Evolutionary conservation across 2,329 filamentous ascomycete species (phyloP).

Genomic region (Elsinoe arachidis): DNA sequence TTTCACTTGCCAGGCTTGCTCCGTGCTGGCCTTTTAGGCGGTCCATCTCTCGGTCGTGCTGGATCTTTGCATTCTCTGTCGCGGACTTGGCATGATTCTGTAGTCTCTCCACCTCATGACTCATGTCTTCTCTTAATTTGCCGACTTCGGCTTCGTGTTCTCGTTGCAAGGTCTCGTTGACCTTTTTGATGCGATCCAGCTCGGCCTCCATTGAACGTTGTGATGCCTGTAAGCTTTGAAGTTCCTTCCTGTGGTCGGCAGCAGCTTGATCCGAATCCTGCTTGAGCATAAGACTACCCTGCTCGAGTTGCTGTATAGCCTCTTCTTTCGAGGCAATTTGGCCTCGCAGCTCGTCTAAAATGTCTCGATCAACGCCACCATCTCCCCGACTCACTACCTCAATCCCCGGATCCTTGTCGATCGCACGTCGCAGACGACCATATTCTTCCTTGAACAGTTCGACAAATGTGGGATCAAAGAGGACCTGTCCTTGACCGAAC

Average conservation of each 20-base stretch:
- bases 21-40: constrained; percentile 28
- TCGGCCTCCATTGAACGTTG: constrained; percentile 30
- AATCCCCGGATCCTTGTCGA: constrained; percentile 82
- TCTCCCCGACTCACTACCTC: constrained; percentile 76
- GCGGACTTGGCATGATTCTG: constrained; percentile 26
- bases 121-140: constrained; percentile 14
- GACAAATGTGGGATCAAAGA: constrained; percentile 74
- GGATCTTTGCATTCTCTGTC: constrained; percentile 23
- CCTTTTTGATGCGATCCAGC: constrained; percentile 48
- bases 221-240: constrained; percentile 16
- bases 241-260: constrained; percentile 54
- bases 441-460: constrained; percentile 97
- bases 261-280: constrained; percentile 62
- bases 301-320: constrained; percentile 48
- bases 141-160: constrained; percentile 51
- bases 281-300: constrained; percentile 45
- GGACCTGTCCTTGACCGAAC: constrained; percentile 42
- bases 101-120: constrained; percentile 46
- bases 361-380: constrained; percentile 83
- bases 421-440: constrained; percentile 69
- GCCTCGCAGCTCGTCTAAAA: constrained; percentile 74
- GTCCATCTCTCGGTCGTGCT: constrained; percentile 32
- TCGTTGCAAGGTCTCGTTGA: constrained; percentile 62
- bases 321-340: constrained; percentile 68
- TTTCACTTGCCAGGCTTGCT: constrained; percentile 24